Conservation (phyloP, 805 yeast genomes). For the Zygotorulaspora florentina region DNA sequence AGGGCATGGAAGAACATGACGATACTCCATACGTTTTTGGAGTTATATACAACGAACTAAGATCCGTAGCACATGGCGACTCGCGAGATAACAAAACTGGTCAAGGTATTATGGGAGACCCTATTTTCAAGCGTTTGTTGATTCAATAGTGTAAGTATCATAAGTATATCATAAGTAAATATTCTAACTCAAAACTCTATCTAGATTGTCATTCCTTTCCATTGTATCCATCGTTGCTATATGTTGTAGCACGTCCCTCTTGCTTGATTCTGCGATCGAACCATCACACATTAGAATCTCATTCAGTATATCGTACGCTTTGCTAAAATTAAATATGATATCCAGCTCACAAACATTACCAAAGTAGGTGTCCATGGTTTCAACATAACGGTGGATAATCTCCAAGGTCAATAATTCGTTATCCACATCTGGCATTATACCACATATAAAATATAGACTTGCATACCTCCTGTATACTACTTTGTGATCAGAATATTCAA, state of each 20-base stretch:
- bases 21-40: constrained; percentile 40
- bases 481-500: constrained; percentile 73
- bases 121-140: constrained; percentile 19
- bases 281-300: constrained; percentile 84
- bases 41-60: constrained; percentile 36
- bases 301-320: constrained; percentile 88
- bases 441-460: constrained; percentile 83
- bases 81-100: constrained; percentile 22
- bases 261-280: constrained; percentile 75
- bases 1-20: constrained; percentile 37
- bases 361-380: constrained; percentile 91
- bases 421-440: constrained; percentile 49
- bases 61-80: constrained; percentile 20
- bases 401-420: constrained; percentile 86
- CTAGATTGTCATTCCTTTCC: constrained; percentile 68
- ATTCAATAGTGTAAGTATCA: constrained; percentile 5
- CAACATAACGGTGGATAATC: constrained; percentile 87
- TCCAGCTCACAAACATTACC: constrained; percentile 97
- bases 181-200: constrained; percentile 37
- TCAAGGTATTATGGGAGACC: constrained; percentile 23
- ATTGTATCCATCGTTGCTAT: constrained; percentile 83
- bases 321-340: constrained; percentile 91
- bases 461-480: constrained; percentile 92
- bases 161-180: constrained; percentile 2
- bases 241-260: constrained; percentile 69